Evolutionary conservation across 176 grass and related monocot genomes (phyloP).

Genomic region (Otatea glauca): DNA sequence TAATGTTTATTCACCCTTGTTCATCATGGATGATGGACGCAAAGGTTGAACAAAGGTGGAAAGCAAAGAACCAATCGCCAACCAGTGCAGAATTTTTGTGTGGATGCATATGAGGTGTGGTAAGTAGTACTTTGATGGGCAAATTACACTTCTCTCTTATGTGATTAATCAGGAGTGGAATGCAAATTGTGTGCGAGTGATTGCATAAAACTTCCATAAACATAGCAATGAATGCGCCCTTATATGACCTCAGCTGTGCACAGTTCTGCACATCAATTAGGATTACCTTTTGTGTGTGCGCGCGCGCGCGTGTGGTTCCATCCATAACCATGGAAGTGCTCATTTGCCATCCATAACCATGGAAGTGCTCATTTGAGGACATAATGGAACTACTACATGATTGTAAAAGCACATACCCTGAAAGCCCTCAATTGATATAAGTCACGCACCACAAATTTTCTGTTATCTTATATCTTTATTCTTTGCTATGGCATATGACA

Average conservation of each 20-base stretch:
- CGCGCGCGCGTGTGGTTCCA: neutral
- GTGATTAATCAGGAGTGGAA: neutral
- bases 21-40: neutral
- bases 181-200: neutral
- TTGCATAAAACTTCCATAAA: neutral
- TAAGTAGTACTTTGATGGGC: neutral
- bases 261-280: neutral
- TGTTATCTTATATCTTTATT: no score
- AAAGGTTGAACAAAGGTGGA: neutral
- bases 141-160: neutral
- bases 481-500: neutral
- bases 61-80: neutral
- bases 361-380: neutral
- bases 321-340: neutral
- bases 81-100: neutral
- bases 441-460: no score
- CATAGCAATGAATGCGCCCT: neutral
- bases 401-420: neutral
- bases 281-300: neutral
- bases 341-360: neutral
- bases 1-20: neutral
- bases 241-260: neutral
- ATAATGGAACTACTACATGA: neutral
- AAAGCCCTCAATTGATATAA: no score
- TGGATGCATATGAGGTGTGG: neutral